Evolutionary conservation across 2,329 filamentous ascomycete species (phyloP).

Genomic region (Ophiostoma angusticollis): DNA sequence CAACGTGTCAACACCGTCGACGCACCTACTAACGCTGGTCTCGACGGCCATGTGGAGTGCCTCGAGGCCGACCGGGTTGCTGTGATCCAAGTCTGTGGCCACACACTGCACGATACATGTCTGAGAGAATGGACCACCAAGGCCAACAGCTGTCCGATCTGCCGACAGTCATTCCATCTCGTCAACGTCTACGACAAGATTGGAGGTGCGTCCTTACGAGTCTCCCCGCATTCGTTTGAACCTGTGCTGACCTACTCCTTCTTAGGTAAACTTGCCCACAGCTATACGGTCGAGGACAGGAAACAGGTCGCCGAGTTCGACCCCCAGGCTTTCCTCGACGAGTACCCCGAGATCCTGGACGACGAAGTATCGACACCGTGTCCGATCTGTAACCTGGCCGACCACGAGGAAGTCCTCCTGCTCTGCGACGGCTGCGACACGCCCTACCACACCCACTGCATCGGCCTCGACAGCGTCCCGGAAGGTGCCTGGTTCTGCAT

Average conservation of each 20-base stretch:
- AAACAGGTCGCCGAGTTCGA: constrained; percentile 86
- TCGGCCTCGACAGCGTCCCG: constrained; percentile 68
- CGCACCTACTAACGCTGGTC: constrained; percentile 7
- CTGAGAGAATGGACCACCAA: constrained; percentile 90
- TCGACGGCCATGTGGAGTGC: constrained; percentile 15
- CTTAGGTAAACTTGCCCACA: constrained; percentile 42
- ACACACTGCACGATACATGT: constrained; percentile 86
- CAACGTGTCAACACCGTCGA: background rate
- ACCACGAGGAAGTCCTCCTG: constrained; percentile 73
- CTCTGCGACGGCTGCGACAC: constrained; percentile 87
- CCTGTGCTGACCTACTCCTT: constrained; percentile 12
- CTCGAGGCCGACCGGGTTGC: constrained; percentile 36
- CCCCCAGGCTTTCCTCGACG: constrained; percentile 57
- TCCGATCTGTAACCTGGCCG: constrained; percentile 67
- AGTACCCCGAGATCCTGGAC: constrained; percentile 61
- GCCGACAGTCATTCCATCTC: constrained; percentile 78
- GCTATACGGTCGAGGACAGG: constrained; percentile 62
- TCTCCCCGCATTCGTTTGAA: background rate
- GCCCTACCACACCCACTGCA: constrained; percentile 82
- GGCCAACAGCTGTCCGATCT: constrained; percentile 96
- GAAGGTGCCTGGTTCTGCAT: constrained; percentile 82
- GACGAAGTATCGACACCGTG: constrained; percentile 63
- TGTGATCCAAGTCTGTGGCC: constrained; percentile 63
- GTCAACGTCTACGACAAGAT: constrained; percentile 72
- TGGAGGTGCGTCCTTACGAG: constrained; percentile 44